Base-by-base conservation (phyloP, 257 asterid species). In the Asclepias syriaca region DNA sequence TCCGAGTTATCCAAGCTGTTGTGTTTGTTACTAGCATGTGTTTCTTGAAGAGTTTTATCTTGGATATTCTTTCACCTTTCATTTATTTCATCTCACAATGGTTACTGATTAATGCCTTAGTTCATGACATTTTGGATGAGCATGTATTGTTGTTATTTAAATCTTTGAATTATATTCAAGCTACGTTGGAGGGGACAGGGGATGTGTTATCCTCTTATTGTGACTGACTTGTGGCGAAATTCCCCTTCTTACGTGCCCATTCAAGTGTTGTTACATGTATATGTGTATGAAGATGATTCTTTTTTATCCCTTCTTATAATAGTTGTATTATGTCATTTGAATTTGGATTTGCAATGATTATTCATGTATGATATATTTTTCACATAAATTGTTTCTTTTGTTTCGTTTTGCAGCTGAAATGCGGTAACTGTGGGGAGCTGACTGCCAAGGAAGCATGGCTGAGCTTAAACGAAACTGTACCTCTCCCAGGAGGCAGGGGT, bases 401-500 rank as follows among this genome's bases (percentile, higher is more conserved):
- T 16, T 64, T 32, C 12, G 2, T 51, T 72, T 13, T 66, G 58
- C 85, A 90, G 96, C 81, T 90, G 85, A 88, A 83, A 81, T 87
- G 96, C 78, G 91, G 91, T 57, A 79, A 77, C 43, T 92, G 97
- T 77, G 96, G 97, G 57, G 98, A 90, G 83, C 73, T 88, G 58
- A 82, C 94, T 14, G 74, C 81, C 75, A 92, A 84, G 80, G 97
- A 90, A 84, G 83, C 87, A 0, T 90, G 89, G 73, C 72, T 92
- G 66, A 80, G 87, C 82, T 82, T 90, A 87, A 75, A 73, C 15
- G 96, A 88, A 74, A 79, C 88, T 40, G 77, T 85, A 74, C 84
- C 92, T 77, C 82, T 86, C 50, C 80, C 90, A 1, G 80, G 75
- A 77, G 87, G 96, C 82, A 87, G 82, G 82, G 86, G 96, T 66